Evolutionary conservation across 768 basidiomycete genomes (phyloP), one percentile per base, ranked within the genome.

Genomic region (Lentinula sp.): DNA sequence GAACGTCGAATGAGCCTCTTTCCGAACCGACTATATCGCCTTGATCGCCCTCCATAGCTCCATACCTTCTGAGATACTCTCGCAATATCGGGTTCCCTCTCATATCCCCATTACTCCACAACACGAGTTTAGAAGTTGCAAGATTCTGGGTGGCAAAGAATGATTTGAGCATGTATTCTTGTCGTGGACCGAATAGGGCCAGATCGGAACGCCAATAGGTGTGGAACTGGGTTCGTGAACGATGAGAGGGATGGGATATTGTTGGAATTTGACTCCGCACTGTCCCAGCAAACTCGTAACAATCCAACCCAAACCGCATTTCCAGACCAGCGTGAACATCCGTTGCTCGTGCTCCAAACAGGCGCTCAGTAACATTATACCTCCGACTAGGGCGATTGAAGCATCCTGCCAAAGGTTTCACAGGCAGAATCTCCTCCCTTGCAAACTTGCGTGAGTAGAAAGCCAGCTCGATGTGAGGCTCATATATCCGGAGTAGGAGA

Each of bases 191-290:
- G 66, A 98, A 94, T 0, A 87, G 78, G 0, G 86, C 86, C 43
- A 98, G 84, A 75, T 98, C 95, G 60, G 83, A 84, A 13, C 96
- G 81, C 96, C 96, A 98, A 72, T 98, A 98, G 1, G 93, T 89
- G 72, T 98, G 96, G 69, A 85, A 96, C 57, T 85, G 83, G 12
- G 83, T 81, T 18, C 84, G 82, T 28, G 55, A 41, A 18, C 79
- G 75, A 13, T 81, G 79, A 16, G 76, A 69, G 16, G 73, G 43
- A 18, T 39, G 32, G 68, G 1, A 76, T 9, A 50, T 57, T 52
- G 56, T 59, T 45, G 62, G 61, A 7, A 10, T 70, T 20, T 55
- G 16, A 45, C 59, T 59, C 56, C 82, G 84, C 23, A 98, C 83
- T 15, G 93, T 94, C 13, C 88, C 87, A 3, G 95, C 90, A 72